phyloP scores from a whole-genome alignment of 768 basidiomycete genomes.

The Trametes coccinea region DNA sequence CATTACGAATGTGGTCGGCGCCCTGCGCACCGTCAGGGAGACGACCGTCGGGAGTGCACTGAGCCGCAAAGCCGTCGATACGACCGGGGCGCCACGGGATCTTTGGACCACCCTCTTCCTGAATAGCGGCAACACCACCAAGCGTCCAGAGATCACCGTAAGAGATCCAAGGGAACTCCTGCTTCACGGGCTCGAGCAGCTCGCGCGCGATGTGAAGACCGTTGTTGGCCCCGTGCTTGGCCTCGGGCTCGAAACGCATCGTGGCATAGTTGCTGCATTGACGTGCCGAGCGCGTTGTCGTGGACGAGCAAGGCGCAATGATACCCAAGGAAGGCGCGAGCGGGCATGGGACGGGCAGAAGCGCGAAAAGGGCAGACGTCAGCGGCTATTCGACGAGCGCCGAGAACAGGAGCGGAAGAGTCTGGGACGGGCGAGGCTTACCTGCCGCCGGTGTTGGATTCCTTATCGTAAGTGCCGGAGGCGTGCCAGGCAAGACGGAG shows the following conservation, averaged over 20 bases:
- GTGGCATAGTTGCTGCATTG: slow-evolving; percentile 87
- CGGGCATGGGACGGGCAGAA: neutral
- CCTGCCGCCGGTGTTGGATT: slow-evolving; percentile 78
- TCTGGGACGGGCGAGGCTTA: slow-evolving; percentile 28
- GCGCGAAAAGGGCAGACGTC: slow-evolving; percentile 4
- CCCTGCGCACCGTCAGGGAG: slow-evolving; percentile 87
- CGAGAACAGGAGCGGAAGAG: neutral
- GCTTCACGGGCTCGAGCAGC: slow-evolving; percentile 84
- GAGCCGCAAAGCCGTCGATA: slow-evolving; percentile 75
- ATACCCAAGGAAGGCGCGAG: slow-evolving; percentile 13
- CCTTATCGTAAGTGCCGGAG: slow-evolving; percentile 92
- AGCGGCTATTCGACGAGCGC: neutral
- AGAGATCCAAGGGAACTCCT: slow-evolving; percentile 89
- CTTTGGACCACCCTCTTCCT: slow-evolving; percentile 92
- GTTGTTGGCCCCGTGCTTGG: slow-evolving; percentile 80
- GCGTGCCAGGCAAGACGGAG: slow-evolving; percentile 93
- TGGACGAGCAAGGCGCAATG: neutral
- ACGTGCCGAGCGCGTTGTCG: neutral
- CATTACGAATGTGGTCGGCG: slow-evolving; percentile 79
- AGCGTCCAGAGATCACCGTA: slow-evolving; percentile 99
- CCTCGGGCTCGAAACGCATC: slow-evolving; percentile 94
- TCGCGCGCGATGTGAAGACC: slow-evolving; percentile 80
- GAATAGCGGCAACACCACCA: slow-evolving; percentile 86
- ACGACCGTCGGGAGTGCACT: slow-evolving; percentile 85
- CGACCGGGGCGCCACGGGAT: slow-evolving; percentile 94